A percentile compares a stretch with the other conserved stretches of the same genome.
These are phyloP conservation scores for Ogataea dorogensis DNA, from an alignment of 805 yeast genomes.

Conservation along the genomic window DNA sequence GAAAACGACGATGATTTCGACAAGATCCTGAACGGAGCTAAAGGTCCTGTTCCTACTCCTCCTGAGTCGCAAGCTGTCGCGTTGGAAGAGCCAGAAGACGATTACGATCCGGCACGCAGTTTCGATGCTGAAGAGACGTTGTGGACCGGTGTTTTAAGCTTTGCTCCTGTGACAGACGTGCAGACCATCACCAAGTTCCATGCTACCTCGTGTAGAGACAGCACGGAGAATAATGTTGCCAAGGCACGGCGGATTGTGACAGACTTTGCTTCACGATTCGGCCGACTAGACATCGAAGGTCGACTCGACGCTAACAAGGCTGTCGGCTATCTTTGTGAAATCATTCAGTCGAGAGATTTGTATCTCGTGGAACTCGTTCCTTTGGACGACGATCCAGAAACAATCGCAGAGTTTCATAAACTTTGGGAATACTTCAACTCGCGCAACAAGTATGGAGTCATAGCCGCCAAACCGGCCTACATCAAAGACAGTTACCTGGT, in stretches of 20 bases:
- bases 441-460: conserved; percentile 56
- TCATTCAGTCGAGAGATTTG: conserved; percentile 50
- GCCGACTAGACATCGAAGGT: conserved; percentile 54
- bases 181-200: conserved; percentile 16
- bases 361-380: conserved; percentile 45
- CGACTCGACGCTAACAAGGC: conserved; percentile 56
- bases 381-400: conserved; percentile 27
- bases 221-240: conserved; percentile 9
- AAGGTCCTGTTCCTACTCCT: conserved; percentile 15
- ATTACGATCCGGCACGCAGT: conserved; percentile 28
- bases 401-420: conserved; percentile 28
- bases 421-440: conserved; percentile 46
- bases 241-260: conserved; percentile 19
- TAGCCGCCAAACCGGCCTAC: conserved; percentile 45
- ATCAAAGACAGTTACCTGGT: conserved; percentile 66
- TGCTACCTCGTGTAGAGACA: conserved; percentile 16
- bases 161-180: conserved; percentile 21
- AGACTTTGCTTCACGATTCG: conserved; percentile 15
- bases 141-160: conserved; percentile 25
- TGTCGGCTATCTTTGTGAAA: conserved; percentile 51
- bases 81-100: conserved; percentile 7
- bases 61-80: conserved; percentile 16
- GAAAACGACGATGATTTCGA: conserved; percentile 21
- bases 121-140: conserved; percentile 17
- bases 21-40: conserved; percentile 18